Evolutionary conservation across 306 rosid species (phyloP).

Genomic region (Pyrus pyrifolia): DNA sequence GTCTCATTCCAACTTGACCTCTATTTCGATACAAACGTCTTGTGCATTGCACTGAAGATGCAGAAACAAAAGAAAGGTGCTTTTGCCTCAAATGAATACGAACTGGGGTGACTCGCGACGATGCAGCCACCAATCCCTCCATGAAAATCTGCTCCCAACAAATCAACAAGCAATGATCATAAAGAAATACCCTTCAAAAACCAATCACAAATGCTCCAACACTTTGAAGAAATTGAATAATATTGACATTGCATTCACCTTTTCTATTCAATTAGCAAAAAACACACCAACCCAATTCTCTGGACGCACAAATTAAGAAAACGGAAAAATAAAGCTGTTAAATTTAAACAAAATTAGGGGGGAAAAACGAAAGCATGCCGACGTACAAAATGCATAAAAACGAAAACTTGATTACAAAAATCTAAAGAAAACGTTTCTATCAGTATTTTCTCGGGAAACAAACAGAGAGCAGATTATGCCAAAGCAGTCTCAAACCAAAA

Average conservation of each 20-base stretch:
- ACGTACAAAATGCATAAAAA: background rate
- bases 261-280: background rate
- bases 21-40: background rate
- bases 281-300: background rate
- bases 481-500: background rate
- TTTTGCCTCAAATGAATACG: slow-evolving; percentile 1
- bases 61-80: background rate
- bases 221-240: background rate
- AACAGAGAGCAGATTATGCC: background rate
- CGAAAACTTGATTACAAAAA: no score
- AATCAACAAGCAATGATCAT: background rate
- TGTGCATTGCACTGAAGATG: slow-evolving; percentile 4
- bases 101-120: background rate
- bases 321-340: background rate
- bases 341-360: background rate
- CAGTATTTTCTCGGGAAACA: background rate
- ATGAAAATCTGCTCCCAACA: slow-evolving; percentile 8
- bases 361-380: background rate
- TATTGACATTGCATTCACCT: background rate
- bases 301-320: background rate
- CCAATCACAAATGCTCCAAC: background rate
- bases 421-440: background rate
- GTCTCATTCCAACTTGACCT: slow-evolving; percentile 13
- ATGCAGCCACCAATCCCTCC: slow-evolving; percentile 20
- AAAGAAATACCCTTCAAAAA: background rate